phyloP scores from a whole-genome alignment of 2,329 filamentous ascomycete genomes.

The Aphanocladium album region DNA sequence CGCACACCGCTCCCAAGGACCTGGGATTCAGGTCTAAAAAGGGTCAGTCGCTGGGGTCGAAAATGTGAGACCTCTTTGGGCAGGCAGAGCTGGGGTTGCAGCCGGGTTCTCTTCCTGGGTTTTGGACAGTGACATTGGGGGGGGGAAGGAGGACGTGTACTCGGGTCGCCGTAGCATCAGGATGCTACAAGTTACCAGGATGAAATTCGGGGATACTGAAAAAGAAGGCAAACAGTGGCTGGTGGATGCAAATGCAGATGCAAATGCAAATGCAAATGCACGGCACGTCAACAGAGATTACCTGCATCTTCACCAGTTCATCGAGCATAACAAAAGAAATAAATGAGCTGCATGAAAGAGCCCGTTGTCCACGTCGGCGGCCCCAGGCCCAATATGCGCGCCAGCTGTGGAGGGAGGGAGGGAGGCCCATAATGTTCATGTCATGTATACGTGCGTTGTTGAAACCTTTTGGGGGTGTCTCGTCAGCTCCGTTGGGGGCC shows the following conservation, averaged over 20 bases:
- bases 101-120: background rate
- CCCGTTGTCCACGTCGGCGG: background rate
- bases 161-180: too few relatives aligned
- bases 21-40: background rate
- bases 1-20: slow-evolving; percentile 15
- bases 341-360: slow-evolving; percentile 2
- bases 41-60: background rate
- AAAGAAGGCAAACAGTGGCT: too few relatives aligned
- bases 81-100: background rate
- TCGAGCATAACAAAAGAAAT: background rate
- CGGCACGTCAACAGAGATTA: background rate
- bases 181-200: background rate
- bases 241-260: background rate
- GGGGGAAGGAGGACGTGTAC: background rate
- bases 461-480: background rate
- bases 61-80: background rate
- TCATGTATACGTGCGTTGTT: background rate
- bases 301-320: slow-evolving; percentile 4
- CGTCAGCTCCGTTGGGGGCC: background rate
- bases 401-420: background rate
- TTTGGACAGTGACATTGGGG: background rate
- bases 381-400: too few relatives aligned
- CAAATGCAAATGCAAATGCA: background rate
- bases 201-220: too few relatives aligned
- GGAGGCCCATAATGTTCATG: too few relatives aligned